Base-by-base conservation (phyloP, 106 monocot species). In the Phalaenopsis equestris region DNA sequence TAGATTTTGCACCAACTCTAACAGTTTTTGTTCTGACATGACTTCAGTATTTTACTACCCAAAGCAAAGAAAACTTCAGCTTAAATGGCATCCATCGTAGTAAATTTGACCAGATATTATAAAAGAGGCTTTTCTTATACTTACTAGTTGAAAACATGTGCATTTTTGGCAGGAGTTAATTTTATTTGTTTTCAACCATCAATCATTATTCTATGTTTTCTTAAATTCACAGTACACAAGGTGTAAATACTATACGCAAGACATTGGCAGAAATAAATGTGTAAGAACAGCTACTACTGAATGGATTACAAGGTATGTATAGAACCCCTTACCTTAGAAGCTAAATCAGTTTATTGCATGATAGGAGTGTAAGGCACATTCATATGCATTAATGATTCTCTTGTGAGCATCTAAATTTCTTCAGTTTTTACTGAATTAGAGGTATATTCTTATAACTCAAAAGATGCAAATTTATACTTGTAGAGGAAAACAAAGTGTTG, bases 191-290 rank as follows among this genome's bases (percentile, higher is more conserved):
- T 74, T 74, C 36, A 6, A 76, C 24, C 11, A 24, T 14, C 24
- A 76, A 76, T 17, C 48, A 75, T 75, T 45, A 5, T 75, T n/a
- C n/a, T 75, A 52, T 77, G 1, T 21, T 86, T 84, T 75, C 86
- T 97, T 94, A 84, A 94, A 89, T 79, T 75, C 73, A 67, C 55
- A 65, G 74, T 79, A 98, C 97, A 57, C 84, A 99, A 88, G 85
- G 89, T 77, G 88, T 99, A 55, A 79, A 42, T 55, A 88, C 81
- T n/a, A 91, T 99, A 41, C 89, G 95, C 39, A 99, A 85, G 88
- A 93, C 95, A 67, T 93, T 99, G 87, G 86, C 92, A 81, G 91
- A 99, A 84, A 84, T 99, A 80, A 86, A 93, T 45, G 83, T 87
- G 39, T 88, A 99, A 86, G 95, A 91, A 38, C 41, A 89, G 57